These are phyloP conservation scores for Vitis cinerea DNA, from an alignment of 164 flowering plant species.

Conservation along the genomic window DNA sequence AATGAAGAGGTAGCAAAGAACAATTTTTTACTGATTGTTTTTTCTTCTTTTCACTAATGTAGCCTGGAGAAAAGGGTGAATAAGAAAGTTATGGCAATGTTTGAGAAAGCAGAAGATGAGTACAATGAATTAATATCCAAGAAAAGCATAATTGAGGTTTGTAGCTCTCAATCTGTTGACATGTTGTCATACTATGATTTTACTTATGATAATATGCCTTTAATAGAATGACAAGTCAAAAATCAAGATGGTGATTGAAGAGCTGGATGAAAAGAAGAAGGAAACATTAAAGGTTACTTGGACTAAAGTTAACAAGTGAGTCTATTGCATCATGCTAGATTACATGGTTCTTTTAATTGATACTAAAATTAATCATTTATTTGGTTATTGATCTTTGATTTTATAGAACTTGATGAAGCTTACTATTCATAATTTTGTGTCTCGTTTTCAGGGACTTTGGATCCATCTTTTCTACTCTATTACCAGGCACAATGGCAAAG, in stretches of 20 bases:
- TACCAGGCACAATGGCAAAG: slow-evolving; percentile 97
- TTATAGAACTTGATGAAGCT: not conserved
- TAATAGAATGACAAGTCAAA: slow-evolving; percentile 90
- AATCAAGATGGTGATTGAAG: slow-evolving; percentile 92
- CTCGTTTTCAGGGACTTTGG: slow-evolving; percentile 81
- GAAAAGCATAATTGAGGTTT: slow-evolving; percentile 93
- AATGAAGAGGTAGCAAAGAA: no score
- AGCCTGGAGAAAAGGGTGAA: slow-evolving; percentile 99
- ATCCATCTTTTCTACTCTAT: slow-evolving; percentile 90
- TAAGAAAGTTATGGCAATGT: slow-evolving; percentile 99
- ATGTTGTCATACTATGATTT: not conserved
- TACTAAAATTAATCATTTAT: not conserved
- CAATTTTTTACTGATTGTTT: slow-evolving; percentile 1
- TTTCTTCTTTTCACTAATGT: slow-evolving; percentile 1
- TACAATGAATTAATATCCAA: slow-evolving; percentile 85
- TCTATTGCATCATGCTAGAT: not conserved
- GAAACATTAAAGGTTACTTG: slow-evolving; percentile 95
- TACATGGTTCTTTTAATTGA: no score
- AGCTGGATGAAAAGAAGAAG: slow-evolving; percentile 97
- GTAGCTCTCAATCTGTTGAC: slow-evolving; percentile 13
- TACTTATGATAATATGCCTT: slow-evolving; percentile 5
- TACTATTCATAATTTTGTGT: not conserved
- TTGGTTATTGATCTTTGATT: slow-evolving; percentile 6
- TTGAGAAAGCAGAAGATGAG: slow-evolving; percentile 99
- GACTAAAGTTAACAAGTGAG: slow-evolving; percentile 90